Evolutionary conservation across 2,329 filamentous ascomycete genomes (phyloP).

Genomic region (Mollisiaceae sp.): DNA sequence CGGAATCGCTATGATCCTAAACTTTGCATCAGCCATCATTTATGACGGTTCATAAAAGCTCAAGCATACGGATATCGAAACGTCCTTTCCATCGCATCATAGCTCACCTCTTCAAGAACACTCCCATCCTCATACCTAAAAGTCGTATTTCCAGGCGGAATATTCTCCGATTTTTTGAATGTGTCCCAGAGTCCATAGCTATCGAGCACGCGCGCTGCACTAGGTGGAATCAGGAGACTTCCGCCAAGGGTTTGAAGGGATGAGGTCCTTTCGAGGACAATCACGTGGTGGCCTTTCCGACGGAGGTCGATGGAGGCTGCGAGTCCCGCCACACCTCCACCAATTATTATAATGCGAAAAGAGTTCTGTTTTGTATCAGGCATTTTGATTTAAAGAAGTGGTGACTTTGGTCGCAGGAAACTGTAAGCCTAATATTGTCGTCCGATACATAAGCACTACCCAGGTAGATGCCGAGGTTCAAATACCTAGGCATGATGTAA

Average conservation of each 20-base stretch:
- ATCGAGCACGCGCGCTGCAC: constrained; percentile 9
- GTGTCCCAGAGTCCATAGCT: constrained; percentile 16
- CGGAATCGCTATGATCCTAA: constrained; percentile 8
- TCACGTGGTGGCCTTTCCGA: constrained; percentile 14
- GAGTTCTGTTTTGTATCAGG: not conserved
- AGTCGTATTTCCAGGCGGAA: constrained; percentile 16
- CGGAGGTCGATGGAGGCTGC: constrained; percentile 12
- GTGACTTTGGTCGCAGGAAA: not conserved
- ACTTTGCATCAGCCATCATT: not conserved
- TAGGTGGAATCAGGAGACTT: constrained; percentile 14
- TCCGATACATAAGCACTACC: not conserved
- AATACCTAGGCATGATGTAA: constrained; percentile 6
- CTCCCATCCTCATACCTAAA: constrained; percentile 17
- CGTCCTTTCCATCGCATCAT: constrained; percentile 12
- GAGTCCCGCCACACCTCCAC: constrained; percentile 16
- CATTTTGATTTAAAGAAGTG: not conserved
- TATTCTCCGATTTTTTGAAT: constrained; percentile 11
- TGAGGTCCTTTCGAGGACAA: constrained; percentile 11
- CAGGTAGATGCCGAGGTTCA: not conserved
- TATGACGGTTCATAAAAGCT: not conserved
- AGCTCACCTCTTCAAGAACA: constrained; percentile 13
- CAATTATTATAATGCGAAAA: constrained; percentile 13
- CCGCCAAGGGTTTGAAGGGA: constrained; percentile 15
- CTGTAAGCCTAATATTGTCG: not conserved
- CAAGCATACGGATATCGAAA: constrained; percentile 17